Evolutionary conservation across 2,329 filamentous ascomycete species (phyloP).

Genomic region (Clarireedia homoeocarpa): DNA sequence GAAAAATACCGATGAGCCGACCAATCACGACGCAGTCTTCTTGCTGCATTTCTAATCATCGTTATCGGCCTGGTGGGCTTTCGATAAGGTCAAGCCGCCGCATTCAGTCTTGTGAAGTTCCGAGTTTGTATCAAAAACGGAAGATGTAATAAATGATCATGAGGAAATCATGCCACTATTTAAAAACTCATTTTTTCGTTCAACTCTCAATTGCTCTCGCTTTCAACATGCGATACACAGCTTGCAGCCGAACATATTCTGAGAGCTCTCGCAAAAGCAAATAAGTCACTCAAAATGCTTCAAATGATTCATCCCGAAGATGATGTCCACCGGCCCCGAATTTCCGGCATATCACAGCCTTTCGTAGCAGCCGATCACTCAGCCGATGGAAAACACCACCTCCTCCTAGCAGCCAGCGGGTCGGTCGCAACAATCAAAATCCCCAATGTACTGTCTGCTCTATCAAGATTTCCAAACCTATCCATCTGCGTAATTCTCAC

Average conservation of each 20-base stretch:
- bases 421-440: conserved; percentile 88
- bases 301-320: conserved; percentile 14
- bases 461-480: conserved; percentile 45
- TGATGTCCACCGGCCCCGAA: conserved; percentile 6
- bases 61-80: background rate
- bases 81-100: background rate
- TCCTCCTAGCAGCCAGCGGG: conserved; percentile 59
- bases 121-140: background rate
- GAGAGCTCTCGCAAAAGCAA: too few relatives aligned
- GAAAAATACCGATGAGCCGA: background rate
- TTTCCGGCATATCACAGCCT: conserved; percentile 9
- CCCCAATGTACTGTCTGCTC: conserved; percentile 53
- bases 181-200: background rate
- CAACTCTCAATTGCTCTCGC: too few relatives aligned
- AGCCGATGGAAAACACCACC: conserved; percentile 47
- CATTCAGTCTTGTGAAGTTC: background rate
- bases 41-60: background rate
- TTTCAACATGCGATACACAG: too few relatives aligned
- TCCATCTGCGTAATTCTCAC: conserved; percentile 85
- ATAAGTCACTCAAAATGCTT: conserved; percentile 13
- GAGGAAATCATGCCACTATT: background rate
- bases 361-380: conserved; percentile 27
- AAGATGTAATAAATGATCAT: background rate
- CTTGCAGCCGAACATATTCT: too few relatives aligned
- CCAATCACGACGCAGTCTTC: background rate